Evolutionary conservation across 1,284 basidiomycete species (phyloP).

Genomic region (Tilletia indica): DNA sequence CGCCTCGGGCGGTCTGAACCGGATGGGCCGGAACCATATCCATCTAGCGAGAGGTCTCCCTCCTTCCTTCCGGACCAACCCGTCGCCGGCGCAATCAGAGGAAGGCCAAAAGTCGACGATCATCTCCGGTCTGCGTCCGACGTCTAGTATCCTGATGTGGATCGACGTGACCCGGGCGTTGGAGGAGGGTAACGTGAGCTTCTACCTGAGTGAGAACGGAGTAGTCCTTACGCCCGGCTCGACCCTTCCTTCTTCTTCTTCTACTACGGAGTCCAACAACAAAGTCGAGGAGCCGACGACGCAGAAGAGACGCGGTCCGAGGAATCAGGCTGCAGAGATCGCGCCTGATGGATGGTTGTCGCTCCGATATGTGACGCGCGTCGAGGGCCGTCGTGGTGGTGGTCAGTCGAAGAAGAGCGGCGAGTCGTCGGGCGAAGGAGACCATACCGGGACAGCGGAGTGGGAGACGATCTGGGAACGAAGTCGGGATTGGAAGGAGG

Average conservation of each 20-base stretch:
- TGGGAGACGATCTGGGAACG: constrained; percentile 34
- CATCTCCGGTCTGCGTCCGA: constrained; percentile 68
- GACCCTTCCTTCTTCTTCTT: not conserved
- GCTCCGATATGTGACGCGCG: not conserved
- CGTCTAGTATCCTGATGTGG: constrained; percentile 72
- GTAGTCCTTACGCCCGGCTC: constrained; percentile 75
- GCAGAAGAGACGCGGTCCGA: not conserved
- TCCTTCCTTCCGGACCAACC: constrained; percentile 16
- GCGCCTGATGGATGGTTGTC: constrained; percentile 11
- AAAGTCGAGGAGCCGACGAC: not conserved
- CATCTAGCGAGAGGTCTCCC: constrained; percentile 71
- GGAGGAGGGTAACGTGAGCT: constrained; percentile 65
- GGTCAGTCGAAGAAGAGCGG: too few relatives aligned
- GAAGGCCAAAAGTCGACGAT: constrained; percentile 44
- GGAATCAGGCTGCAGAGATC: not conserved
- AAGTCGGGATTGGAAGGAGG: constrained; percentile 33
- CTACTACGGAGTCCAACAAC: not conserved
- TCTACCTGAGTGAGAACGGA: constrained; percentile 75
- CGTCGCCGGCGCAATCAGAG: not conserved
- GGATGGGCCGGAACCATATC: constrained; percentile 81
- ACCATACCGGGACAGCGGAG: constrained; percentile 30
- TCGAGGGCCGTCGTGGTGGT: not conserved
- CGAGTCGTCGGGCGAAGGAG: not conserved
- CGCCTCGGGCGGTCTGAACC: constrained; percentile 68
- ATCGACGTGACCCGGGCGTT: constrained; percentile 72